These are phyloP conservation scores for Neonectria sp. DNA, from an alignment of 2,329 filamentous ascomycete genomes.

Conservation along the genomic window DNA sequence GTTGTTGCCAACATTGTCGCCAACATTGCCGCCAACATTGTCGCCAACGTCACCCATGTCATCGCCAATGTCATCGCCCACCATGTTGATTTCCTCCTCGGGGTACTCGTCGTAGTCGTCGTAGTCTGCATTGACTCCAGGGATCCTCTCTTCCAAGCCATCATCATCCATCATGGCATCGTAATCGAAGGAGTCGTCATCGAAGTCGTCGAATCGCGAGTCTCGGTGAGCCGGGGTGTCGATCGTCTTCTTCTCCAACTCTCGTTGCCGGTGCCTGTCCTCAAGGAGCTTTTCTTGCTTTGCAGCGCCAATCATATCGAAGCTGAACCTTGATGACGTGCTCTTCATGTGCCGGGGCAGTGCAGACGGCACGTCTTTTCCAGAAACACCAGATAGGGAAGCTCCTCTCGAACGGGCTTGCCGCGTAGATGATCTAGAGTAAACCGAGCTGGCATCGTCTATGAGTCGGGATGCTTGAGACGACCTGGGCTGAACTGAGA, in stretches of 20 bases:
- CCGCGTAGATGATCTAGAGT: conserved; percentile 38
- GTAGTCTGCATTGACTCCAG: conserved; percentile 67
- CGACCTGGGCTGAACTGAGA: conserved; percentile 42
- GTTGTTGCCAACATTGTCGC: conserved; percentile 43
- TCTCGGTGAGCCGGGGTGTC: conserved; percentile 59
- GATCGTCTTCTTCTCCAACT: conserved; percentile 71
- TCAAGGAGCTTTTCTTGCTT: conserved; percentile 79
- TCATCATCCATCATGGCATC: conserved; percentile 77
- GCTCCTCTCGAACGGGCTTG: conserved; percentile 65
- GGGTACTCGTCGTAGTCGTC: conserved; percentile 58
- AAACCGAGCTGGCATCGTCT: conserved; percentile 37
- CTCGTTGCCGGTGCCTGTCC: conserved; percentile 78
- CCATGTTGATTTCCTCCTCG: conserved; percentile 48
- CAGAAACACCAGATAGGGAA: conserved; percentile 66
- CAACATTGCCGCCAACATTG: conserved; percentile 28
- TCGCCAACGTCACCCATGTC: conserved; percentile 11
- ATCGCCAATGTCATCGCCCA: conserved; percentile 45
- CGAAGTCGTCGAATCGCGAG: conserved; percentile 73
- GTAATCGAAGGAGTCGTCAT: conserved; percentile 73
- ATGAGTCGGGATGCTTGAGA: conserved; percentile 43
- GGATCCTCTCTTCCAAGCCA: conserved; percentile 77
- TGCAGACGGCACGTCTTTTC: conserved; percentile 62
- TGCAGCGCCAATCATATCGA: conserved; percentile 82
- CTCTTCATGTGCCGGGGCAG: conserved; percentile 79
- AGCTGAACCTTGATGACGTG: conserved; percentile 85